Conservation (phyloP, 2,329 filamentous ascomycete species). For the Thelonectria rubi region DNA sequence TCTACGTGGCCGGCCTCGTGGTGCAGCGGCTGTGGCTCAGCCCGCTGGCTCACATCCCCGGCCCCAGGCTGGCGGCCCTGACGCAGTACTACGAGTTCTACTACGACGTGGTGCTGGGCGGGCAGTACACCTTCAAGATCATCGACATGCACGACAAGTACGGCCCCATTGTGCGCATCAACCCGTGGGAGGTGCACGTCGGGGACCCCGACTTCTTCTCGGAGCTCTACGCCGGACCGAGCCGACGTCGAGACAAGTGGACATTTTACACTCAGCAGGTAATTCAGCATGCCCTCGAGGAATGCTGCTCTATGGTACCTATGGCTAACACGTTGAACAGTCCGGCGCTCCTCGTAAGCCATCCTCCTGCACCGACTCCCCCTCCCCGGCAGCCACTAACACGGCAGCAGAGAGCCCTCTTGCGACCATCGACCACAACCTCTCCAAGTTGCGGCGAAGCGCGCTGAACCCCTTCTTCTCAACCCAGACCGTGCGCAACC, state of each 20-base stretch:
- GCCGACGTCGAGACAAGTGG: constrained; percentile 46
- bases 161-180: constrained; percentile 53
- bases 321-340: constrained; percentile 36
- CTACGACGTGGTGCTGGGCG: constrained; percentile 53
- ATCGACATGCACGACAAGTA: constrained; percentile 53
- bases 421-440: constrained; percentile 48
- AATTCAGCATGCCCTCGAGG: constrained; percentile 8
- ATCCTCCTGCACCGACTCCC: constrained; percentile 26
- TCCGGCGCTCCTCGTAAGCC: constrained; percentile 48
- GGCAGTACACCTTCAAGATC: constrained; percentile 55
- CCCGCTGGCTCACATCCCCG: constrained; percentile 51
- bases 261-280: constrained; percentile 50
- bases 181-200: constrained; percentile 52
- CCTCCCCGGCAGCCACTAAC: constrained; percentile 26
- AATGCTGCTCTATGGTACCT: neutral
- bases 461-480: constrained; percentile 51
- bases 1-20: constrained; percentile 43
- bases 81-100: constrained; percentile 54
- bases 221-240: constrained; percentile 49
- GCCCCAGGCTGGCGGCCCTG: constrained; percentile 51
- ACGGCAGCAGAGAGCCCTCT: constrained; percentile 45
- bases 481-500: constrained; percentile 48
- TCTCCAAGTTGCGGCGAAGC: constrained; percentile 46
- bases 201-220: constrained; percentile 51
- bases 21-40: constrained; percentile 49